phyloP scores from a whole-genome alignment of 768 basidiomycete species.

The Amanita pallidorosea region DNA sequence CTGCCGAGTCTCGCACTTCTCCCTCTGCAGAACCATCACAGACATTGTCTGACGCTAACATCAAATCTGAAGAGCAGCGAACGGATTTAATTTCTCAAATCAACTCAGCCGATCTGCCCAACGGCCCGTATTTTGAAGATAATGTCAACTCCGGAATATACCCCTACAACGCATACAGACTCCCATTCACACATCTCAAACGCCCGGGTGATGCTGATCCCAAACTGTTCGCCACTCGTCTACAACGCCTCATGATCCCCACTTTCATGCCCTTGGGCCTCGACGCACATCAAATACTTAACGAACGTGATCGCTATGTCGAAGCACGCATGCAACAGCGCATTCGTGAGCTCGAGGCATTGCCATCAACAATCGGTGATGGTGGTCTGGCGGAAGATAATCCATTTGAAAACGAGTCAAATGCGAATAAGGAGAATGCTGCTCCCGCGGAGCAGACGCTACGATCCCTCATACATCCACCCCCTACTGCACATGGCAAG shows the following conservation, averaged over 20 bases:
- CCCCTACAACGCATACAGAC: slow-evolving; percentile 83
- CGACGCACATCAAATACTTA: slow-evolving; percentile 83
- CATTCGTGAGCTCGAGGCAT: slow-evolving; percentile 70
- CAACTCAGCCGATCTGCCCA: slow-evolving; percentile 52
- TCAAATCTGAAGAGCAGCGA: slow-evolving; percentile 47
- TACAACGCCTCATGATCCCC: slow-evolving; percentile 78
- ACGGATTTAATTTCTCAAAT: slow-evolving; percentile 9
- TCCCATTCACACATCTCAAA: slow-evolving; percentile 76
- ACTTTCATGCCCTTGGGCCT: slow-evolving; percentile 86
- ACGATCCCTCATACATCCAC: slow-evolving; percentile 39
- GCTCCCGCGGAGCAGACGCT: slow-evolving; percentile 10
- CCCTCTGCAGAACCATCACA: not conserved
- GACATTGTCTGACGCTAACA: not conserved
- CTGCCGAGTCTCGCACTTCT: not conserved
- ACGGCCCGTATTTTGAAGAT: slow-evolving; percentile 70
- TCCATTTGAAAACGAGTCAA: slow-evolving; percentile 33
- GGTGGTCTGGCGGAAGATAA: slow-evolving; percentile 21
- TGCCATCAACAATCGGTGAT: slow-evolving; percentile 75
- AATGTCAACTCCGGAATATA: slow-evolving; percentile 74
- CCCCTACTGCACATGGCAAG: slow-evolving; percentile 65
- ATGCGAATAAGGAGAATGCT: slow-evolving; percentile 33
- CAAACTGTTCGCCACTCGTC: slow-evolving; percentile 53
- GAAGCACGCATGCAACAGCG: slow-evolving; percentile 85
- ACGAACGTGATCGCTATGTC: slow-evolving; percentile 86
- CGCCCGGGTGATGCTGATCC: slow-evolving; percentile 52